These are phyloP conservation scores for Hypoxylon cercidicola DNA, from an alignment of 495 filamentous ascomycete genomes.

Conservation along the genomic window DNA sequence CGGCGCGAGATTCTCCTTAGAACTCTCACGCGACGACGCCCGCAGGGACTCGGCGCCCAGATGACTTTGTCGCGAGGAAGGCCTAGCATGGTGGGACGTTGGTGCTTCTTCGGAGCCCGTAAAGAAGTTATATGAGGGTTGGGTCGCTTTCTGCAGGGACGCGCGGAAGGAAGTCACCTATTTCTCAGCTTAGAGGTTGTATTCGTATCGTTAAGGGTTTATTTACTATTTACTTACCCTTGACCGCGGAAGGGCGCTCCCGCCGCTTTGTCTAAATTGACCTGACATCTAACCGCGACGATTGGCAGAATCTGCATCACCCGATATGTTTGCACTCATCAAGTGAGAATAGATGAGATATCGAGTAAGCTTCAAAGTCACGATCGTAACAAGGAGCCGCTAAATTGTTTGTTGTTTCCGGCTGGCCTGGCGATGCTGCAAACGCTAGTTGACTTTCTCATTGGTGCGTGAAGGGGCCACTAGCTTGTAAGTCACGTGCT, in stretches of 20 bases:
- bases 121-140: slow-evolving; percentile 71
- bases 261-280: slow-evolving; percentile 51
- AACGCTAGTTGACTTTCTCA: slow-evolving; percentile 10
- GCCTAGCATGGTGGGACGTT: slow-evolving; percentile 46
- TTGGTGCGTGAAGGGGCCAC: not conserved
- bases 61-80: slow-evolving; percentile 49
- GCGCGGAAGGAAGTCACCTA: slow-evolving; percentile 52
- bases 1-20: slow-evolving; percentile 61
- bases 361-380: not conserved
- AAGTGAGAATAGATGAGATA: not conserved
- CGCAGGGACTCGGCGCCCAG: slow-evolving; percentile 47
- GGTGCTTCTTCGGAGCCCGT: slow-evolving; percentile 59
- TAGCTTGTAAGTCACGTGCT: too few relatives aligned
- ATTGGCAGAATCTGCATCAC: not conserved
- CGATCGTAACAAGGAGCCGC: slow-evolving; percentile 13
- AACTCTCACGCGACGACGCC: slow-evolving; percentile 55
- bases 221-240: slow-evolving; percentile 59
- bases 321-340: slow-evolving; percentile 9
- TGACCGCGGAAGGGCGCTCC: slow-evolving; percentile 49
- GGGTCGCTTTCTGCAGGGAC: slow-evolving; percentile 51
- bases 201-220: slow-evolving; percentile 4
- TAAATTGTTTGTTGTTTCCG: slow-evolving; percentile 43
- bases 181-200: slow-evolving; percentile 9
- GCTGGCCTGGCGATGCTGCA: slow-evolving; percentile 31
- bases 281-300: slow-evolving; percentile 37